Evolutionary conservation across 2,329 filamentous ascomycete genomes (phyloP), one percentile per base, ranked within the genome.

Genomic region (Cladorrhinum sp.): DNA sequence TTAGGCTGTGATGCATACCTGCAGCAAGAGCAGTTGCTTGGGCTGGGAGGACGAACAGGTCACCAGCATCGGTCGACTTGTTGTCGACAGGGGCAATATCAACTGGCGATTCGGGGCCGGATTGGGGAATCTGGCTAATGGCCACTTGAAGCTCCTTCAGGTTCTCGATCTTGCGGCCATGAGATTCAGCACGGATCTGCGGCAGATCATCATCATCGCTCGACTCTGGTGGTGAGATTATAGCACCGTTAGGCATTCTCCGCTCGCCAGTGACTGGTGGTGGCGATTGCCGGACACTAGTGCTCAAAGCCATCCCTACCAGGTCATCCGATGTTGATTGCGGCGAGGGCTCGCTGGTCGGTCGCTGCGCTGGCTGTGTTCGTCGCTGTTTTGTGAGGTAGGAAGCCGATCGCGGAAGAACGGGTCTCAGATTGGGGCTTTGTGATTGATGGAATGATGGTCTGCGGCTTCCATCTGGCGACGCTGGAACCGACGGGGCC

Each of bases 191-290:
- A 25, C 59, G 62, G 5, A 77, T 70, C 55, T 79, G 74, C 1
- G 73, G 74, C 23, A 68, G 76, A 67, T 85, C 87, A 70, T 96
- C 92, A 67, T 96, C 92, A 72, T 96, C 93, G 74, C 93, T 93
- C 66, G 85, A 83, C 6, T 97, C 93, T 9, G 93, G 93, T 36
- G 93, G 93, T 0, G 93, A 97, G 61, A 96, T 90, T 67, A 96
- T 85, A 64, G 91, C 92, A 63, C 91, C 92, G 64, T 86, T 85
- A 48, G 92, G 92, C 74, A 96, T 95, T 65, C 85, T 78, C 62
- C 85, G 74, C 24, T 79, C 83, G 76, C 91, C 86, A 64, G 87
- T 91, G 64, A 92, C 76, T 18, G 92, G 91, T n/a, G 91, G 88
- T 16, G 92, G 91, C 52, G 92, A 96, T 74, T 93, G 90, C 68